A percentile compares a stretch with the other conserved stretches of the same genome.
Conservation (phyloP, 495 filamentous ascomycete genomes). For the Neurospora sp. region DNA sequence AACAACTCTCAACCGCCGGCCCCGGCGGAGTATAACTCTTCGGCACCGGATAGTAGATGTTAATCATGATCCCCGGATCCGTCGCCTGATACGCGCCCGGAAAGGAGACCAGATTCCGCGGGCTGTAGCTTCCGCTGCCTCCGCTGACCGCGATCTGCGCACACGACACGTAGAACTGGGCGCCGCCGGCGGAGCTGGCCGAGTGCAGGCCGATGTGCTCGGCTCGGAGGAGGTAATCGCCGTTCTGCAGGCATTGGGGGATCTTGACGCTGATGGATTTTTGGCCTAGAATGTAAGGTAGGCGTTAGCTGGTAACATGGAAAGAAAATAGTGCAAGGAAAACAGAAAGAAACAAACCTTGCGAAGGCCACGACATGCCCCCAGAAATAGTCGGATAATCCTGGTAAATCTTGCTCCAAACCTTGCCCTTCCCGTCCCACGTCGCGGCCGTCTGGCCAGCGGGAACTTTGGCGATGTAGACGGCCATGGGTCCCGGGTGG, state of each 20-base stretch:
- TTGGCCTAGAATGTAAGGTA: constrained; percentile 10
- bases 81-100: constrained; percentile 33
- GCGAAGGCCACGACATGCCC: constrained; percentile 34
- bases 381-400: constrained; percentile 26
- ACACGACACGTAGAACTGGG: constrained; percentile 47
- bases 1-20: constrained; percentile 19
- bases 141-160: constrained; percentile 35
- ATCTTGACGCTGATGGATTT: constrained; percentile 33
- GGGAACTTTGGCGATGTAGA: constrained; percentile 47
- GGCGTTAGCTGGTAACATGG: too few relatives aligned
- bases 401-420: constrained; percentile 46
- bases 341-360: constrained; percentile 17
- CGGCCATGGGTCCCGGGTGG: constrained; percentile 40
- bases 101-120: constrained; percentile 29
- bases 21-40: constrained; percentile 29
- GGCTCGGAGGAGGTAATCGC: constrained; percentile 49
- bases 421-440: constrained; percentile 39
- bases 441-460: constrained; percentile 31
- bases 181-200: constrained; percentile 32
- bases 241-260: constrained; percentile 38
- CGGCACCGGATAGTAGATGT: constrained; percentile 39
- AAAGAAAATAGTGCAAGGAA: too few relatives aligned
- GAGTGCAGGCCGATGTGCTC: constrained; percentile 48
- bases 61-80: constrained; percentile 36
- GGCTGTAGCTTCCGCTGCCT: constrained; percentile 27